phyloP scores from a whole-genome alignment of 2,329 filamentous ascomycete species.

The Dissoconium aciculare region DNA sequence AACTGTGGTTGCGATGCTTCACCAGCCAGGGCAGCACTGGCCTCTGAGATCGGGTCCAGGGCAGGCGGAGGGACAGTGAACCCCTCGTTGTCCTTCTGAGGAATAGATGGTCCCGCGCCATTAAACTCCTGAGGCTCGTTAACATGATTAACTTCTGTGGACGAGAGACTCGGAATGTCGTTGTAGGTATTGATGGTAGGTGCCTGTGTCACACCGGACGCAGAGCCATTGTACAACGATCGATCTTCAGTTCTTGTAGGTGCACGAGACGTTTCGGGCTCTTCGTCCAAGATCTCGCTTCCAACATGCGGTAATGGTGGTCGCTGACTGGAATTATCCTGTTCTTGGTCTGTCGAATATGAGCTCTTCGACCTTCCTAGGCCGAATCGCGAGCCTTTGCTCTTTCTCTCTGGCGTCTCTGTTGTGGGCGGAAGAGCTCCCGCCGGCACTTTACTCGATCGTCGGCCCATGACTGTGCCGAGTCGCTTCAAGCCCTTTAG shows the following conservation, averaged over 20 bases:
- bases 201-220: background rate
- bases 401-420: constrained; percentile 39
- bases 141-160: background rate
- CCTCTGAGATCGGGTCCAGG: constrained; percentile 46
- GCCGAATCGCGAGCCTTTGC: constrained; percentile 41
- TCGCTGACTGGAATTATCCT: constrained; percentile 15
- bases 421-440: constrained; percentile 17
- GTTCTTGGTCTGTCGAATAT: constrained; percentile 29
- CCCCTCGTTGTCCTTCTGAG: constrained; percentile 54
- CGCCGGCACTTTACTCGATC: constrained; percentile 42
- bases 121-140: background rate
- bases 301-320: constrained; percentile 21
- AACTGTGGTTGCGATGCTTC: constrained; percentile 50
- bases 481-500: constrained; percentile 42
- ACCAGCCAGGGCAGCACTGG: constrained; percentile 40
- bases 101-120: background rate
- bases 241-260: too few relatives aligned
- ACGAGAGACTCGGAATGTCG: background rate
- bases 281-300: constrained; percentile 20
- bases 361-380: constrained; percentile 45
- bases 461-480: constrained; percentile 53
- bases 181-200: background rate
- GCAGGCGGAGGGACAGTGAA: constrained; percentile 56
- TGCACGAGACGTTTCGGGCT: constrained; percentile 6
- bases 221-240: background rate